Evolutionary conservation across 805 yeast genomes (phyloP).

Genomic region (Suhomyces sp.): DNA sequence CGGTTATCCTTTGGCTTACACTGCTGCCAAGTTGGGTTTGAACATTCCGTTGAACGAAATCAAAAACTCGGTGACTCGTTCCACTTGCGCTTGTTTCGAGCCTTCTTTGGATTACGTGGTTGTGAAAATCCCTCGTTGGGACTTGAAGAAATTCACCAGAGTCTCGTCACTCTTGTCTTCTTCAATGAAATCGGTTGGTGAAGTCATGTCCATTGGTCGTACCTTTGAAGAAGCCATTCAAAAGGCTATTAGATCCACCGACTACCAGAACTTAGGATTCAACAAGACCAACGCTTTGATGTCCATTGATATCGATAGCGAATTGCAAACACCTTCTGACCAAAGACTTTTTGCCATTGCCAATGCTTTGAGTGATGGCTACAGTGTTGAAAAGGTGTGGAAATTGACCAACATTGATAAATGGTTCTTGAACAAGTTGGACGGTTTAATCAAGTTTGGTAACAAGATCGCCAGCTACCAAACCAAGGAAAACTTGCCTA

Average conservation of each 20-base stretch:
- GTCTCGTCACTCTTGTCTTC: conserved; percentile 86
- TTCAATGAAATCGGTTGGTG: conserved; percentile 98
- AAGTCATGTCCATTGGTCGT: conserved; percentile 96
- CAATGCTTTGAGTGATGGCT: conserved; percentile 85
- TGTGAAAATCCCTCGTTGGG: conserved; percentile 99
- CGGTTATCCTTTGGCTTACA: conserved; percentile 96
- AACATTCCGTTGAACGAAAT: conserved; percentile 90
- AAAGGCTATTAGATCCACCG: conserved; percentile 95
- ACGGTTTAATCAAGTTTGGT: conserved; percentile 71
- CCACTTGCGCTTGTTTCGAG: conserved; percentile 95
- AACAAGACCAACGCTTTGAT: conserved; percentile 76
- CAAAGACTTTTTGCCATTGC: conserved; percentile 96
- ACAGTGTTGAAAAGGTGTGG: conserved; percentile 91
- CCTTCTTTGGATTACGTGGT: conserved; percentile 97
- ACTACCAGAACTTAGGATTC: conserved; percentile 94
- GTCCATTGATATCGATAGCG: conserved; percentile 90
- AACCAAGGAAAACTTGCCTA: conserved; percentile 59
- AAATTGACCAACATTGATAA: conserved; percentile 86
- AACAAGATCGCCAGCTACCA: conserved; percentile 56
- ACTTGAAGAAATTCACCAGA: conserved; percentile 89
- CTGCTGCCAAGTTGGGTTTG: conserved; percentile 95
- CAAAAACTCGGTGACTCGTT: conserved; percentile 87
- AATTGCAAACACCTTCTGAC: conserved; percentile 95
- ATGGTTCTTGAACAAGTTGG: conserved; percentile 92
- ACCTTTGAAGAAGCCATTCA: conserved; percentile 97